These are phyloP conservation scores for Pleurotus salmoneostramineus DNA, from an alignment of 768 basidiomycete species.

Conservation along the genomic window DNA sequence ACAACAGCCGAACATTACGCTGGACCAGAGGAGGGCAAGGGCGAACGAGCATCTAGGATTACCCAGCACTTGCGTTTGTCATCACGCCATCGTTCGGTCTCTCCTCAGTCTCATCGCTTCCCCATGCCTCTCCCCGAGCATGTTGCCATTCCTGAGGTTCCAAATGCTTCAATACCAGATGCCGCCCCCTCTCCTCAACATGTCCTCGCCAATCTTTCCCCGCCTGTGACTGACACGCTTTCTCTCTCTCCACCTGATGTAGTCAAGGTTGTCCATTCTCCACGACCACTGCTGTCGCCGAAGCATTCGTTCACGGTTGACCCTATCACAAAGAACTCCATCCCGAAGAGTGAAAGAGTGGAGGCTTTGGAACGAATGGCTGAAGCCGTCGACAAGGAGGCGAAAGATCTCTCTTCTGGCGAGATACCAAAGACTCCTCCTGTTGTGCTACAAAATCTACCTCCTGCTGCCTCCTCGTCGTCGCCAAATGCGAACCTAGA, in stretches of 20 bases:
- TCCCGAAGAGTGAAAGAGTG: constrained; percentile 56
- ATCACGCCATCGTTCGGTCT: constrained; percentile 57
- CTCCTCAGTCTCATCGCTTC: constrained; percentile 56
- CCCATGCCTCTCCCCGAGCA: constrained; percentile 25
- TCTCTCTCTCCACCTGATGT: constrained; percentile 19
- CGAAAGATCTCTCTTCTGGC: constrained; percentile 32
- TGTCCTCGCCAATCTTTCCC: constrained; percentile 6
- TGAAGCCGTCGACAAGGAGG: constrained; percentile 42
- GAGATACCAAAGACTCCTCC: constrained; percentile 22
- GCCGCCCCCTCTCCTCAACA: not conserved
- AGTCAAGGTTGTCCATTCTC: constrained; percentile 48
- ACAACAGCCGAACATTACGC: constrained; percentile 13
- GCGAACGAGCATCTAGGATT: constrained; percentile 53
- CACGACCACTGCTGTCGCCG: constrained; percentile 66
- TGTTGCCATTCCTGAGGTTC: constrained; percentile 10
- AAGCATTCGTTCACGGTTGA: constrained; percentile 49
- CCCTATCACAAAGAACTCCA: constrained; percentile 29
- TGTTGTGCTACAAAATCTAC: not conserved
- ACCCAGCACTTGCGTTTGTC: constrained; percentile 55
- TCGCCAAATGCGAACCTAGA: constrained; percentile 22
- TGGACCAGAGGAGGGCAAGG: constrained; percentile 56
- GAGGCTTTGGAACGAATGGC: constrained; percentile 72
- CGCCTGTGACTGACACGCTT: constrained; percentile 10
- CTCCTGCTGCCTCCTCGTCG: not conserved
- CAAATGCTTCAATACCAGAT: constrained; percentile 9